Base-by-base conservation (phyloP, 1,139 yeast genomes). In the Hyphopichia burtonii region DNA sequence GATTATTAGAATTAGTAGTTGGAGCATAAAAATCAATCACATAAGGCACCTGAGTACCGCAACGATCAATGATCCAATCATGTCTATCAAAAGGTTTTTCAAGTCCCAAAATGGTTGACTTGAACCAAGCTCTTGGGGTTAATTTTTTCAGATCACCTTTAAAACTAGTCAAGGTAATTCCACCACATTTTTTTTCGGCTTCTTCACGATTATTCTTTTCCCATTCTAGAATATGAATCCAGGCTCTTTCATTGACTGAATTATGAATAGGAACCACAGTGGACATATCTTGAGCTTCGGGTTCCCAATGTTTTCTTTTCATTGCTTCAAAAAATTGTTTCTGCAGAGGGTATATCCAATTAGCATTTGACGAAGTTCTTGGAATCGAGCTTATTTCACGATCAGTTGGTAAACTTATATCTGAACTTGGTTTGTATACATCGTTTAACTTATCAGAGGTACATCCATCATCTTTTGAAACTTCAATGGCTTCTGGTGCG, bases 321-420 rank as follows among this genome's bases (percentile, higher is more conserved):
- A 93, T 93, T 12, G 98, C 97, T 47, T 88, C 94, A 61, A 73
- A 93, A 58, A 93, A 93, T 68, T 91, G 98, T 60, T 88, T 88
- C 61, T 93, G 96, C 2, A 96, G 86, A 9, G 99, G 99, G 58
- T 93, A 93, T 1, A 93, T 77, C 99, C 99, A 93, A 66, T 90
- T 86, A 1, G 71, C 50, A 3, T 68, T 65, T 18, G 71, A 59
- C 2, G 80, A 79, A 0, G 95, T 85, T 41, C 96, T 72, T 31
- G 98, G 98, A 40, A 91, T 91, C 1, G 95, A 78, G 18, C 95
- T 84, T 11, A 87, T 67, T 52, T 83, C 93, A 49, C 98, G 70
- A 1, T 85, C 90, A 6, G 74, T 74, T 0, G 90, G 85, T 30
- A 85, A 61, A 8, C 61, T 53, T 0, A 71, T 68, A 36, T 63